Base-by-base conservation (phyloP, 352 stramenopile species). In the Phytophthora pistaciae region DNA sequence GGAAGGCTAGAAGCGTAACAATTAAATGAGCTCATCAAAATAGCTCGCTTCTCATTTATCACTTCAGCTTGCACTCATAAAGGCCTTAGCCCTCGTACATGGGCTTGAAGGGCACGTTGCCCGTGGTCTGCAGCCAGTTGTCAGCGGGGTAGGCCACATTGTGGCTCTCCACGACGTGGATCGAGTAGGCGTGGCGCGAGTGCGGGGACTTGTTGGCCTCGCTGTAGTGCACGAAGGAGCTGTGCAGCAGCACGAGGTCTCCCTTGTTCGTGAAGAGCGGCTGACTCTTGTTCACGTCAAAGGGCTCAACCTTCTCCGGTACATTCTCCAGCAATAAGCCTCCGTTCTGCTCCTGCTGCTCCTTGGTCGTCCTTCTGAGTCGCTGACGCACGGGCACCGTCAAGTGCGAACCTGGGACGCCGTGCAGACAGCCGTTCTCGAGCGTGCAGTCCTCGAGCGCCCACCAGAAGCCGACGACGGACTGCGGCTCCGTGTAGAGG, bases 401-500 rank as follows among this genome's bases (percentile, higher is more conserved):
- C 61, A 75, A 72, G 80, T 99, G 97, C 33, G 91, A 98, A 18
- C 91, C 91, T 0, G 94, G 85, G 33, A 98, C 83, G 8, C 96
- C 94, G 81, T 97, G 98, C 18, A 99, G 78, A 82, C 96, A 99
- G 46, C 97, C 96, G 77, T 99, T 99, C 14, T 98, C 82, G 2
- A 97, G 82, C 20, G 93, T 98, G 23, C 94, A 97, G 82, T 98
- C 93, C 76, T 99, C 95, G 29, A 99, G 77, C 10, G 97, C 97
- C 80, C 98, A 93, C 97, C 97, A 99, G 11, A 99, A 88, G 9
- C 97, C 97, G 11, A 98, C 77, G 48, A 98, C 98, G 0, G 95
- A 98, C 80, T 99, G 97, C 18, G 97, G 96, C 73, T 97, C 86
- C 20, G 97, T 99, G 79, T 93, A 98, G n/a, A 99, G 85, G 72